phyloP scores from a whole-genome alignment of 768 basidiomycete genomes.

The Leucosporidium creatinivorum region DNA sequence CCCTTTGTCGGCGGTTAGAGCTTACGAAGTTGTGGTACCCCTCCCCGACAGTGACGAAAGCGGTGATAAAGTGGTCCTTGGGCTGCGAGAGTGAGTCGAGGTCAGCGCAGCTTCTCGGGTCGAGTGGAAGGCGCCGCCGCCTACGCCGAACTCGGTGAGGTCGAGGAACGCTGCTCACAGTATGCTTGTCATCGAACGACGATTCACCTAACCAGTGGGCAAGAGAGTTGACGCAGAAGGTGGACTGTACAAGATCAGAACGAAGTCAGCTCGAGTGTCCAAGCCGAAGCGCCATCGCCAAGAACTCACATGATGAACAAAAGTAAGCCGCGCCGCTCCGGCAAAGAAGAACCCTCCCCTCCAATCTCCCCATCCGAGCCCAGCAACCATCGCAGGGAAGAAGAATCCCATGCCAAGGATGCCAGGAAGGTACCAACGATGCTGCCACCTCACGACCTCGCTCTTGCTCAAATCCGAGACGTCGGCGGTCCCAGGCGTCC shows the following conservation, averaged over 20 bases:
- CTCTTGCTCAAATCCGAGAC: slow-evolving; percentile 66
- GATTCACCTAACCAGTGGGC: slow-evolving; percentile 76
- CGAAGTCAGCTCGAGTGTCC: neutral
- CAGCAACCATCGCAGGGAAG: slow-evolving; percentile 62
- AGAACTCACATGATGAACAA: slow-evolving; percentile 56
- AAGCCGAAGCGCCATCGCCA: neutral
- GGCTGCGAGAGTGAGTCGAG: neutral
- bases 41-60: slow-evolving; percentile 75
- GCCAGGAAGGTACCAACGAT: slow-evolving; percentile 61
- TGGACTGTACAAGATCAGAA: slow-evolving; percentile 49
- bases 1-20: too few species aligned
- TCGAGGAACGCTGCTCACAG: neutral
- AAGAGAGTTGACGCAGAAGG: slow-evolving; percentile 81
- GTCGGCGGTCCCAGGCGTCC: slow-evolving; percentile 63
- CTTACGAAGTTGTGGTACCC: slow-evolving; percentile 71
- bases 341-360: slow-evolving; percentile 66
- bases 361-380: slow-evolving; percentile 64
- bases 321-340: slow-evolving; percentile 61
- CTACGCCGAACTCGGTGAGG: too few species aligned
- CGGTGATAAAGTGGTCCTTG: slow-evolving; percentile 58
- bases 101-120: neutral
- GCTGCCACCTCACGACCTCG: slow-evolving; percentile 66
- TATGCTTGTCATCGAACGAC: slow-evolving; percentile 71
- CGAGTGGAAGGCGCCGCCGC: too few species aligned
- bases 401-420: slow-evolving; percentile 61